Evolutionary conservation across 257 asterid genomes (phyloP), one percentile per base, ranked within the genome.

Genomic region (Craterostigma plantagineum): DNA sequence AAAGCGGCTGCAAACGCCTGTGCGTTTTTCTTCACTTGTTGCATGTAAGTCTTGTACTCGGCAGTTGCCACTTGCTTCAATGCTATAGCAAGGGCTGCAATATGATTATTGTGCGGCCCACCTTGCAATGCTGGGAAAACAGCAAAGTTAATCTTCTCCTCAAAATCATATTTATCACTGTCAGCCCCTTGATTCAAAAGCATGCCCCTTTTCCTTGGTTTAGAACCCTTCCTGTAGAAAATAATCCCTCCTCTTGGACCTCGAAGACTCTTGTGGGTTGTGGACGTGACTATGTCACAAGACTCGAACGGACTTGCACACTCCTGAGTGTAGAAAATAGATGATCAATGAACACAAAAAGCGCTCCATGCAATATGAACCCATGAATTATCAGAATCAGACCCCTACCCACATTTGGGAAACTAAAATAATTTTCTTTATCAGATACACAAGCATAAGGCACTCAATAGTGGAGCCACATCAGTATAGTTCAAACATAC

Each of bases 161-260:
- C 97, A 42, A 78, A 86, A 57, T 87, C 98, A 61, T 82, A 87
- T 53, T 49, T 72, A 53, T 81, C 94, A 55, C 75, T 55, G 14
- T 62, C 75, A 60, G 72, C 85, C 17, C 75, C 83, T 61, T 73
- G 92, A 65, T 49, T 77, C 79, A 76, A 60, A 65, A 63, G 78
- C 63, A 61, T 59, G 23, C 76, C 86, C 43, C 90, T 71, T 67
- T 73, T 76, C 67, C 64, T 72, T 35, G 66, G 79, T 56, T 76
- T 82, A 14, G 84, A 69, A 1, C 98, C 95, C 70, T 73, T 82
- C 66, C 95, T 64, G 51, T 60, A 87, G 63, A 79, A 82, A 48
- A 87, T 82, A 51, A 82, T 82, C 37, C 98, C 95, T 44, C 93
- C 93, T 49, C 93, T 74, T 15, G 93, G 98, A 36, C 98, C 98